Evolutionary conservation across 495 filamentous ascomycete species (phyloP), one percentile per base, ranked within the genome.

Genomic region (Penicillium malachiteum): DNA sequence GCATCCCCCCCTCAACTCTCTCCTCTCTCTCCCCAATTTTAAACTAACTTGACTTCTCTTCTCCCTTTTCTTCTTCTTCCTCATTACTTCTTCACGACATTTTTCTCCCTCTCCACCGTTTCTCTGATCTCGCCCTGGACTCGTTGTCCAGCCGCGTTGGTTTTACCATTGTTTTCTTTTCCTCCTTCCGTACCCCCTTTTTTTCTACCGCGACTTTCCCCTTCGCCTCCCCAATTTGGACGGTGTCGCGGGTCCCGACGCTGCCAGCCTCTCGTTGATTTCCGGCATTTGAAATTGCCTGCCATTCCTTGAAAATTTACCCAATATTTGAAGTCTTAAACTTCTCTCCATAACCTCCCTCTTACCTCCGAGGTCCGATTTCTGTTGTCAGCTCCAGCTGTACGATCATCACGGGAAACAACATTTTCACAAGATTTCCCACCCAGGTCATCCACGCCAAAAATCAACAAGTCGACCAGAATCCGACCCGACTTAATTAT

Each of bases 171-270:
- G 37, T 47, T 50, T 48, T 40, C 58, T 45, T 55, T 42, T 26
- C 41, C 52, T 44, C 8, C 39, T 37, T 14, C 33, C 39, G 32
- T 12, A 16, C 14, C 38, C 39, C 31, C 16, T 44, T 43, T 41
- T 42, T 43, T 37, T 37, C 34, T 37, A 13, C 34, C 34, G 12
- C 34, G n/a, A 43, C 60, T 43, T 21, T 48, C 53, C 40, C 34
- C 44, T 50, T 10, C 55, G 46, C 40, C 43, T 47, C 40, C 43
- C 32, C 54, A 62, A 35, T 43, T 62, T 60, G 46, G 51, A 63
- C 64, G 57, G 68, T 69, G 68, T 71, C 68, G 68, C 68, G 46
- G 68, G 66, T 63, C 66, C 60, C 68, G 68, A 71, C 68, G 66
- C 68, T 64, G 53, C 68, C 68, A 62, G 61, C 62, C 68, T 67